phyloP scores from a whole-genome alignment of 2,329 filamentous ascomycete species.

The Penicillium sp. region DNA sequence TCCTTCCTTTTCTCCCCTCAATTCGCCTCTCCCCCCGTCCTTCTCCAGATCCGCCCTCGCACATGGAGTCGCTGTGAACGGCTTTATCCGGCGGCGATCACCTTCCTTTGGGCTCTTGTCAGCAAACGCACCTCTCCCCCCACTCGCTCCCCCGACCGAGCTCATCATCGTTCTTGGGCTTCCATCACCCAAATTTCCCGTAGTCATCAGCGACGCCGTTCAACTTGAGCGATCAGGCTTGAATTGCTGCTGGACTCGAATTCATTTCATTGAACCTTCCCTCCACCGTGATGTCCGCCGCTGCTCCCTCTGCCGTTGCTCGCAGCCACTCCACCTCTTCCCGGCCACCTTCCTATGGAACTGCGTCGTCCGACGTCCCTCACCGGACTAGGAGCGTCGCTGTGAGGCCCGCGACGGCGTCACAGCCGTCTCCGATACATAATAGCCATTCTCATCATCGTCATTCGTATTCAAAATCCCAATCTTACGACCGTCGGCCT shows the following conservation, averaged over 20 bases:
- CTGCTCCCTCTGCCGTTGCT: slow-evolving; percentile 52
- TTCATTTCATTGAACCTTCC: slow-evolving; percentile 9
- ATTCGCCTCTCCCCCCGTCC: slow-evolving; percentile 4
- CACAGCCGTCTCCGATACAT: slow-evolving; percentile 40
- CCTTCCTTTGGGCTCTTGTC: slow-evolving; percentile 27
- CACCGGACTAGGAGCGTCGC: slow-evolving; percentile 54
- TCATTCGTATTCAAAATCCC: slow-evolving; percentile 45
- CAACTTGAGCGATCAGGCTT: slow-evolving; percentile 19
- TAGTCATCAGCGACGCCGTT: slow-evolving; percentile 17
- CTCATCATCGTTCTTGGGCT: slow-evolving; percentile 21
- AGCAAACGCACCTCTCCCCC: slow-evolving; percentile 29
- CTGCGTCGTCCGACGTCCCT: slow-evolving; percentile 48
- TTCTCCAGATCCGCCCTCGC: slow-evolving; percentile 6
- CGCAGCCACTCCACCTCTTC: slow-evolving; percentile 57
- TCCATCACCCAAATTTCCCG: slow-evolving; percentile 18
- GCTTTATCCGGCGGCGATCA: slow-evolving; percentile 23
- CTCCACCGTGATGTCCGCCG: slow-evolving; percentile 48
- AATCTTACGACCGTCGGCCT: slow-evolving; percentile 52
- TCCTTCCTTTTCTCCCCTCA: slow-evolving; percentile 12
- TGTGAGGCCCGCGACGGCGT: slow-evolving; percentile 45
- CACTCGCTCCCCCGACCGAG: slow-evolving; percentile 30
- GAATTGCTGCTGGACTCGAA: slow-evolving; percentile 18
- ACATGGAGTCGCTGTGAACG: slow-evolving; percentile 24
- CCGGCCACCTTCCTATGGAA: slow-evolving; percentile 48
- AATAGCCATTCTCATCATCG: slow-evolving; percentile 35